Evolutionary conservation across 371 early-diverging fungal species (phyloP), one percentile per base, ranked within the genome.

Genomic region (Syncephalastrum contaminatum): DNA sequence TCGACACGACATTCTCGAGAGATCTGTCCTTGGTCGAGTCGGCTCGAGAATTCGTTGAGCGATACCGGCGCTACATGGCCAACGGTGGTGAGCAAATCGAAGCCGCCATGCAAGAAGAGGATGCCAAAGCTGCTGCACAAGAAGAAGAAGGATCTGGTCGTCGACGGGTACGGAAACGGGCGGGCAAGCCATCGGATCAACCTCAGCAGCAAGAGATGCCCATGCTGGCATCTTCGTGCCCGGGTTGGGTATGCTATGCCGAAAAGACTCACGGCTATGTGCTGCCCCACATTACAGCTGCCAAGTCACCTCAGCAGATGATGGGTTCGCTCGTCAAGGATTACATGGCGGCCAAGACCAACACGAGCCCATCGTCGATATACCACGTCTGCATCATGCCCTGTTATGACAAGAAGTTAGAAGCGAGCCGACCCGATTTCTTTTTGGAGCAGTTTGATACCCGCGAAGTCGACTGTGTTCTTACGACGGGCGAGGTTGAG

Each of bases 211-310:
- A 66, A 36, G 22, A 64, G 48, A 42, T 90, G 46, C 92, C 92
- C 2, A 85, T 94, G 84, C 69, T 94, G 5, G 88, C 94, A 0
- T 86, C 87, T 21, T 84, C 92, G 39, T 94, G 95, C 58, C 94
- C 95, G 42, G 96, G 95, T 3, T 96, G 95, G 95, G 92, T 98
- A 12, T 98, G 97, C 73, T 97, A 97, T 63, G 96, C 96, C n/a
- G 99, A 98, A 77, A 98, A 97, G 75, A 97, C 95, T 0, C 97
- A 97, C 58, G 87, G 85, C 3, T 81, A 85, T 58, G 78, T 95
- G 4, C 66, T 98, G 19, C 92, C 93, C 0, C 83, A 86, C 61
- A 89, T 98, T 51, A 83, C 89, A 46, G 81, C 83, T 16, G 87
- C 92, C 1, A 94, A 92, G 66, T 96, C 97, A 7, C 97, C 98